Percentiles rank a stretch among this genome's conserved stretches.
These are phyloP conservation scores for Fusarium decemcellulare DNA, from an alignment of 2,329 filamentous ascomycete species.

Conservation along the genomic window DNA sequence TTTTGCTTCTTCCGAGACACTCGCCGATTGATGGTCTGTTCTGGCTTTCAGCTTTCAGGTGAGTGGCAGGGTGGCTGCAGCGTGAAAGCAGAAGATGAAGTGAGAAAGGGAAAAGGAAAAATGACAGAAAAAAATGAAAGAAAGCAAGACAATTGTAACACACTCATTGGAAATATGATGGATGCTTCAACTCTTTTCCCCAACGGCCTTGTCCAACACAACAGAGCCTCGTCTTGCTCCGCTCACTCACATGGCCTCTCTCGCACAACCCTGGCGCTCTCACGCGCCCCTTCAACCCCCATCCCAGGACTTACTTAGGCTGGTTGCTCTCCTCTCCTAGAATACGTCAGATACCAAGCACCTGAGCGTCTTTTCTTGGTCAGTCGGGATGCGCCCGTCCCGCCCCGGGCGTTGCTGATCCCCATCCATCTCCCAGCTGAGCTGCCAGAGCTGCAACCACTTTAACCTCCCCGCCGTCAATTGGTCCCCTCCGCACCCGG, in stretches of 20 bases:
- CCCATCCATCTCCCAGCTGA: constrained; percentile 6
- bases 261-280: constrained; percentile 8
- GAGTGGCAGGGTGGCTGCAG: constrained; percentile 19
- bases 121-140: too few species aligned
- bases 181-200: too few species aligned
- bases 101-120: too few species aligned
- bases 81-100: background rate
- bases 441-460: constrained; percentile 26
- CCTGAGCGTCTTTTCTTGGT: constrained; percentile 5
- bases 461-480: constrained; percentile 16
- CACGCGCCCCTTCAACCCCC: background rate
- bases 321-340: too few species aligned
- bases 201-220: too few species aligned
- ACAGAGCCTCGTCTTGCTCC: background rate
- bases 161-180: too few species aligned
- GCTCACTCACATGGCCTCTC: constrained; percentile 1
- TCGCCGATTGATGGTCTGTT: background rate
- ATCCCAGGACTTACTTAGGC: background rate
- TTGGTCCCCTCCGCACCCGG: constrained; percentile 11
- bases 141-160: background rate
- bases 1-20: constrained; percentile 11
- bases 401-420: constrained; percentile 13
- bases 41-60: background rate
- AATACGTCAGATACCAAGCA: constrained; percentile 4
- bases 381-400: background rate